Percentiles rank a stretch among this genome's conserved stretches.
phyloP scores from a whole-genome alignment of 257 asterid genomes.

The Fraxinus americana region DNA sequence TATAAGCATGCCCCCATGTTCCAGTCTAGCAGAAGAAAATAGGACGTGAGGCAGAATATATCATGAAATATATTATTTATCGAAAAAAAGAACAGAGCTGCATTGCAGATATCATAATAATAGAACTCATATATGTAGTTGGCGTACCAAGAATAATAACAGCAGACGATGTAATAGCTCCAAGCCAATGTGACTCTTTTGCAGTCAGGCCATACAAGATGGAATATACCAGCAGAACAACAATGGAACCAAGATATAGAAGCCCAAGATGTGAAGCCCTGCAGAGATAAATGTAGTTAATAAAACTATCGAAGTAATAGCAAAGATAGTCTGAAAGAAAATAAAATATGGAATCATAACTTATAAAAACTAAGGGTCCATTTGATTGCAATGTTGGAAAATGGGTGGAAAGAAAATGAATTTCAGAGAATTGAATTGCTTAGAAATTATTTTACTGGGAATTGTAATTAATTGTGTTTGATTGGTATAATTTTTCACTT shows the following conservation, averaged over 20 bases:
- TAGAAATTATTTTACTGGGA: too few relatives aligned
- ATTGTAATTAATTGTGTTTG: too few relatives aligned
- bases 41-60: neutral
- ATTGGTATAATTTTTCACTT: too few relatives aligned
- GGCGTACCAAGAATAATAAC: conserved; percentile 89
- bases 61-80: neutral
- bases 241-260: conserved; percentile 89
- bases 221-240: conserved; percentile 86
- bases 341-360: conserved; percentile 11
- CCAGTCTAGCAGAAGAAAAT: conserved; percentile 69
- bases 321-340: neutral
- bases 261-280: conserved; percentile 98
- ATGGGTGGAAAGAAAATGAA: too few relatives aligned
- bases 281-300: conserved; percentile 36
- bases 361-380: neutral
- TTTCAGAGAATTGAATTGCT: too few relatives aligned
- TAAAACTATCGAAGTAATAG: conserved; percentile 12
- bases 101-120: conserved; percentile 17
- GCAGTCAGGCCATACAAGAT: conserved; percentile 96
- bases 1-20: conserved; percentile 96
- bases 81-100: conserved; percentile 6
- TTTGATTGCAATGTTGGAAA: too few relatives aligned
- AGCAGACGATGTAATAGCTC: conserved; percentile 94
- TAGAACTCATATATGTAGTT: conserved; percentile 14
- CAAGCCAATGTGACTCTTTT: conserved; percentile 98